A percentile compares a stretch with the other conserved stretches of the same genome.
Conservation (phyloP, 306 rosid genomes). For the Inga leiocalycina region DNA sequence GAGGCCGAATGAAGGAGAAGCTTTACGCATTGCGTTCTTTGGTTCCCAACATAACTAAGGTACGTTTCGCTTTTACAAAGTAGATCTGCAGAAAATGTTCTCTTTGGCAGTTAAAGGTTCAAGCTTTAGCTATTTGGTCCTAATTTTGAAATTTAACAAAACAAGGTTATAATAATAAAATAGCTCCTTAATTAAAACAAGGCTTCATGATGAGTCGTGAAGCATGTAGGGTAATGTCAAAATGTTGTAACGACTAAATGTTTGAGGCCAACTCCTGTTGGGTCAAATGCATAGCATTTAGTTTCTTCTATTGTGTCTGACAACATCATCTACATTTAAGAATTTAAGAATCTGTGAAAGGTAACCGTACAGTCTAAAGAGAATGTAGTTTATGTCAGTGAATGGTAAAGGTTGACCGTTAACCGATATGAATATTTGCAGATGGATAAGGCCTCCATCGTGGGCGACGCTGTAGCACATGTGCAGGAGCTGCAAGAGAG, state of each 20-base stretch:
- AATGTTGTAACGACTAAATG: too few species aligned
- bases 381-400: background rate
- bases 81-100: background rate
- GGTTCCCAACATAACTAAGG: slow-evolving; percentile 95
- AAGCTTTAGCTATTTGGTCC: background rate
- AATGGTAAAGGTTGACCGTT: background rate
- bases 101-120: background rate
- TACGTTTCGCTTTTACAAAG: background rate
- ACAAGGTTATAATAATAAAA: background rate
- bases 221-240: background rate
- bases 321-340: background rate
- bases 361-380: background rate
- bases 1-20: slow-evolving; percentile 87
- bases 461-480: slow-evolving; percentile 80
- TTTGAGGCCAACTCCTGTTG: background rate
- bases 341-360: background rate
- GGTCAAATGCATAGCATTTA: background rate
- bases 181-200: background rate
- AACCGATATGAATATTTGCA: slow-evolving; percentile 29
- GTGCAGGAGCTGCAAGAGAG: slow-evolving; percentile 74
- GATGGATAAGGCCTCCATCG: slow-evolving; percentile 98
- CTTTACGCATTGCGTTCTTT: slow-evolving; percentile 82
- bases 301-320: background rate
- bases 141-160: background rate
- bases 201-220: background rate